Evolutionary conservation across 306 rosid species (phyloP).

Genomic region (Quercus glauca): DNA sequence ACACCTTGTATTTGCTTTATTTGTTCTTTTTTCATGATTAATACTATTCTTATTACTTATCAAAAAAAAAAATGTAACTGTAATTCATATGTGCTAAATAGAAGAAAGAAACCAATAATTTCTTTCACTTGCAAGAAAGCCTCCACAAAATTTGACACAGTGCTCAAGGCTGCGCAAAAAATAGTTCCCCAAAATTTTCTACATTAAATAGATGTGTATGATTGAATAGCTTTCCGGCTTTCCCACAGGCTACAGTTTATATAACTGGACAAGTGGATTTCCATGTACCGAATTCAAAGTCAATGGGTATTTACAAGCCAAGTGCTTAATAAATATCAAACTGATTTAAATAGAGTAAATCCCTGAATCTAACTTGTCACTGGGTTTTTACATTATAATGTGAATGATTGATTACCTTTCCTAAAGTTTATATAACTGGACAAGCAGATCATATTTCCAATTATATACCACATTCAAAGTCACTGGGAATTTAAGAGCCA

Average conservation of each 20-base stretch:
- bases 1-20: no score
- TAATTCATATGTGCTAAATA: background rate
- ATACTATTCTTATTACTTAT: no score
- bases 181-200: background rate
- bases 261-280: background rate
- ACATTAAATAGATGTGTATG: background rate
- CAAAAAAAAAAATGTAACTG: no score
- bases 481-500: slow-evolving; percentile 5
- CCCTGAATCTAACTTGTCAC: slow-evolving; percentile 70
- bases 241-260: background rate
- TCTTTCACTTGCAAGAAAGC: background rate
- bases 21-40: no score
- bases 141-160: background rate
- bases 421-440: background rate
- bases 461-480: background rate
- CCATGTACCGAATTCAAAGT: slow-evolving; percentile 7
- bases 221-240: background rate
- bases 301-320: slow-evolving; percentile 3
- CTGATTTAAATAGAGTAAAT: slow-evolving; percentile 22
- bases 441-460: background rate
- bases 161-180: background rate
- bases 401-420: background rate
- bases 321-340: slow-evolving; percentile 17
- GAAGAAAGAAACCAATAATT: background rate
- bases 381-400: background rate